Conservation (phyloP, 2,329 filamentous ascomycete genomes). For the Coniella lustricola region DNA sequence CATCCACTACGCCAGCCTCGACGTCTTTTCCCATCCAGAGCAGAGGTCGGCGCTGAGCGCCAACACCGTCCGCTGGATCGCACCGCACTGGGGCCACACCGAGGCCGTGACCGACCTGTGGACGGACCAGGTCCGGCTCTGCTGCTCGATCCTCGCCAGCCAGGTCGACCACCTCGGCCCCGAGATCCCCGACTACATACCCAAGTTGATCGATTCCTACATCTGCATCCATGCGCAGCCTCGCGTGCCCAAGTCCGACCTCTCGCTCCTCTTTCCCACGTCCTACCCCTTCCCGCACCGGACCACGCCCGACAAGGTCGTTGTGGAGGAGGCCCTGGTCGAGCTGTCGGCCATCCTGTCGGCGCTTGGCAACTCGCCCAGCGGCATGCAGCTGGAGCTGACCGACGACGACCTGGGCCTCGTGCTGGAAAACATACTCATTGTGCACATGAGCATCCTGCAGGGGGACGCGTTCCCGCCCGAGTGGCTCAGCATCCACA, state of each 20-base stretch:
- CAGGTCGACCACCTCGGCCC: conserved; percentile 72
- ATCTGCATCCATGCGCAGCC: conserved; percentile 59
- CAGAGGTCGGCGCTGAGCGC: conserved; percentile 66
- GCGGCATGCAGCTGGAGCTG: conserved; percentile 68
- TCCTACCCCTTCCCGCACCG: conserved; percentile 83
- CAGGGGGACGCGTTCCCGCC: conserved; percentile 83
- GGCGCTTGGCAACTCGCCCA: conserved; percentile 67
- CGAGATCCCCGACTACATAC: conserved; percentile 81
- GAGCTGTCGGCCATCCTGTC: conserved; percentile 86
- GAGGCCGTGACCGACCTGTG: conserved; percentile 74
- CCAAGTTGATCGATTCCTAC: conserved; percentile 87
- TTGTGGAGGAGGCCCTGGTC: conserved; percentile 79
- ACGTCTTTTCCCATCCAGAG: conserved; percentile 72
- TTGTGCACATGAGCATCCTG: conserved; percentile 83
- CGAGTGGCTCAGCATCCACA: conserved; percentile 86
- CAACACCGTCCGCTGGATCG: conserved; percentile 85
- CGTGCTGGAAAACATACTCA: conserved; percentile 71
- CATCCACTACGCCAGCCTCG: conserved; percentile 79
- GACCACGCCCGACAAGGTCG: conserved; percentile 49
- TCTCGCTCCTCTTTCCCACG: conserved; percentile 85
- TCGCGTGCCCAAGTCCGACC: conserved; percentile 50
- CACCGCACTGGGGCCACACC: conserved; percentile 82
- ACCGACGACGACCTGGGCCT: conserved; percentile 66
- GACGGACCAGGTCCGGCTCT: conserved; percentile 86
- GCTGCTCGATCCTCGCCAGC: conserved; percentile 85